Evolutionary conservation across 1,284 basidiomycete species (phyloP).

Genomic region (Gymnopus androsaceus): DNA sequence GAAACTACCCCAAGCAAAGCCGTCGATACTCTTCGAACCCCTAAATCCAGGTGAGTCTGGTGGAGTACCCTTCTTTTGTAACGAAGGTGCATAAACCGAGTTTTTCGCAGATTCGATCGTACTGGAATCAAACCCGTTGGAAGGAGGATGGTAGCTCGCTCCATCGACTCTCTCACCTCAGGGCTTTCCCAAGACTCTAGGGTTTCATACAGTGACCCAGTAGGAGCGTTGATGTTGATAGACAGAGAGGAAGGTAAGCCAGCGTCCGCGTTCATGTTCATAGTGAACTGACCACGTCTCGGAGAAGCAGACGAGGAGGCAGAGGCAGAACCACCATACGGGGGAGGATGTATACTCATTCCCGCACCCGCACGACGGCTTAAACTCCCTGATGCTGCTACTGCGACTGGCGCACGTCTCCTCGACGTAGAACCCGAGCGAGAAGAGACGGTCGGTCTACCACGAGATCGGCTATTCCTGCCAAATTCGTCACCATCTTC

Average conservation of each 20-base stretch:
- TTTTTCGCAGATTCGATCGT: conserved; percentile 56
- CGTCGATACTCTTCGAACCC: conserved; percentile 70
- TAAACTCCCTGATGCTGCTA: neutral
- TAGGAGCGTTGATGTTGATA: neutral
- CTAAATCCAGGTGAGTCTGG: conserved; percentile 77
- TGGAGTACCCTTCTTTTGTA: conserved; percentile 59
- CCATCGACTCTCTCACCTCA: conserved; percentile 66
- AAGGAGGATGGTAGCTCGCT: too few relatives aligned
- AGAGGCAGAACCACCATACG: neutral
- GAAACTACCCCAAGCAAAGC: conserved; percentile 48
- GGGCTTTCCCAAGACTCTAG: conserved; percentile 53
- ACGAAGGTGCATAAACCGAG: conserved; percentile 58
- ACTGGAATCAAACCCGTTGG: conserved; percentile 62
- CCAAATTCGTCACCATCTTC: conserved; percentile 23
- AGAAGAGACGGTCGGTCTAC: neutral
- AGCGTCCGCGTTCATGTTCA: too few relatives aligned
- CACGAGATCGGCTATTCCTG: neutral
- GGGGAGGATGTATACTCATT: neutral
- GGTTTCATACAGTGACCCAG: conserved; percentile 21
- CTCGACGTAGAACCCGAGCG: neutral
- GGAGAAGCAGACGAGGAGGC: neutral
- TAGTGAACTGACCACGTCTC: neutral
- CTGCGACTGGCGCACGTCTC: neutral
- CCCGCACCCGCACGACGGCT: neutral
- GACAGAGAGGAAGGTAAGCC: neutral